Percentiles rank a stretch among this genome's conserved stretches.
Conservation (phyloP, 495 filamentous ascomycete species). For the Hypoxylon intermedium region DNA sequence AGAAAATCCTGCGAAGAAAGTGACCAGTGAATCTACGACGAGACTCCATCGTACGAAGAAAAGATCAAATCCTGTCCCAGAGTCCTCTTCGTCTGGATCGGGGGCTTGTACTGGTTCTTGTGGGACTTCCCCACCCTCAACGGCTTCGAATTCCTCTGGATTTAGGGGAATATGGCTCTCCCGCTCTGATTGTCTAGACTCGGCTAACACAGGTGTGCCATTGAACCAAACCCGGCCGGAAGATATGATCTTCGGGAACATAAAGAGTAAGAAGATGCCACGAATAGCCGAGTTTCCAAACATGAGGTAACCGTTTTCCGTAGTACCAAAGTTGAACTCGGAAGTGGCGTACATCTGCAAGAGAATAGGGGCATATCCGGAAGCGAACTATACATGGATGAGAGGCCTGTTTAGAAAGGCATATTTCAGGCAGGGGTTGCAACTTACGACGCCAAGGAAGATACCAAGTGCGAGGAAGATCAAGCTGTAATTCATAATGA, state of each 20-base stretch:
- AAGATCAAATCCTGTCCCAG: constrained; percentile 58
- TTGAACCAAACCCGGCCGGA: constrained; percentile 56
- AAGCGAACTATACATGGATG: constrained; percentile 50
- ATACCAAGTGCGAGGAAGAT: constrained; percentile 61
- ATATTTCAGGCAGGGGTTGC: background rate
- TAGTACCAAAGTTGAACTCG: constrained; percentile 59
- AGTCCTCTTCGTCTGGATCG: constrained; percentile 38
- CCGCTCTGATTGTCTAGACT: constrained; percentile 4
- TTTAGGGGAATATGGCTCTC: constrained; percentile 37
- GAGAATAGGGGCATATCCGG: constrained; percentile 59
- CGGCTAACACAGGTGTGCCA: constrained; percentile 13
- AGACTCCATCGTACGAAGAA: constrained; percentile 62
- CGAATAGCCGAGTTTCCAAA: constrained; percentile 60
- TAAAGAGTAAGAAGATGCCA: constrained; percentile 60
- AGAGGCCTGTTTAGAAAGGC: background rate
- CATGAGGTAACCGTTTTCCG: constrained; percentile 62
- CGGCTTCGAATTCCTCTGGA: constrained; percentile 49
- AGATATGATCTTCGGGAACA: constrained; percentile 62
- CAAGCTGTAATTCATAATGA: constrained; percentile 57
- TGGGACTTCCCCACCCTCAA: constrained; percentile 49
- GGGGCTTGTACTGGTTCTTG: constrained; percentile 50
- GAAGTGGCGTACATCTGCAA: constrained; percentile 64
- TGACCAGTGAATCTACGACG: constrained; percentile 59
- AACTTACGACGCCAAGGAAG: constrained; percentile 60
- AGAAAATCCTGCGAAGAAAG: constrained; percentile 58